Evolutionary conservation across 176 grass and related monocot species (phyloP), one percentile per base, ranked within the genome.

Genomic region (Poa pratensis): DNA sequence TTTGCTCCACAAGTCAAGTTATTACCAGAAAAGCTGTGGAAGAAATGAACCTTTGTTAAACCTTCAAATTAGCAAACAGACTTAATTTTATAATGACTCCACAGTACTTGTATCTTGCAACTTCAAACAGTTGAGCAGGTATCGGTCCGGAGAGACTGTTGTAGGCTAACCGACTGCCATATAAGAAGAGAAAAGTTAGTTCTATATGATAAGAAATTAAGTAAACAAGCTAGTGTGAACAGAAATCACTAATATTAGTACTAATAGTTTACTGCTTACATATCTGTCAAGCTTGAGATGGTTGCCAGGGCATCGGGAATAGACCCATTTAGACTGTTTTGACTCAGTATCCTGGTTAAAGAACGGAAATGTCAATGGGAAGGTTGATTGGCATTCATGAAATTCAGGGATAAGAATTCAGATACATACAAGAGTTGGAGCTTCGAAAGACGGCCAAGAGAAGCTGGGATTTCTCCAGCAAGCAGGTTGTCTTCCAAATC

Each of bases 101-200:
- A 86, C 83, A 83, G 81, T 98, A 98, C 96, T 98, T 98, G 89
- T 98, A 98, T 85, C 85, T 90, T 86, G 86, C 91, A 77, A 95
- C 96, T 93, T 92, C 75, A 90, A 95, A 98, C 42, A 98, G 81
- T 48, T 75, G 75, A 83, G 78, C 49, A 79, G 96, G 93, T 93
- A 98, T 98, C 87, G 85, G 86, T 81, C 93, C 96, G 17, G 86
- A 90, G 61, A 98, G 91, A 51, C 85, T 74, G 88, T 98, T 98
- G 91, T 93, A 94, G 26, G 96, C 96, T 80, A 98, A 83, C 15
- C 91, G 87, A 75, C 95, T 98, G 93, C 59, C 42, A 86, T 59
- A 76, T 66, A 60, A 77, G 73, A 83, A 40, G 63, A 82, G 49
- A 39, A 80, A 77, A 79, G 73, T 92, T 78, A 89, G 67, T 54